These are phyloP conservation scores for Pichia eremophila DNA, from an alignment of 805 yeast genomes.

Conservation along the genomic window DNA sequence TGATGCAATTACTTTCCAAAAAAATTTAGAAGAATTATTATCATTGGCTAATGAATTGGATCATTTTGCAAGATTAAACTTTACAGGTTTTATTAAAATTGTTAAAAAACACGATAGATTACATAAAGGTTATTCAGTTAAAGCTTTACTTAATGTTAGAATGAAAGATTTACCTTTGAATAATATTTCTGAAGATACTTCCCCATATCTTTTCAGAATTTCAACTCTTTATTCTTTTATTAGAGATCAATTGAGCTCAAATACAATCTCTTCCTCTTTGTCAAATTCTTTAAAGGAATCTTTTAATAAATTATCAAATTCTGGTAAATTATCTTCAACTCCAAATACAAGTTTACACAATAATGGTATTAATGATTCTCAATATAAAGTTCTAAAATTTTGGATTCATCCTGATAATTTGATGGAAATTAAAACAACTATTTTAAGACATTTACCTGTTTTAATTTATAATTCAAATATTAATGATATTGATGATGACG, in stretches of 20 bases:
- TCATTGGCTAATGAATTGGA: constrained; percentile 77
- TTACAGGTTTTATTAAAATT: constrained; percentile 89
- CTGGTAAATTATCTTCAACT: constrained; percentile 27
- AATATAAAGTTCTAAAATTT: constrained; percentile 65
- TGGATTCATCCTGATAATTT: constrained; percentile 97
- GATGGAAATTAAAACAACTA: constrained; percentile 96
- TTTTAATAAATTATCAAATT: constrained; percentile 37
- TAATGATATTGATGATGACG: constrained; percentile 34
- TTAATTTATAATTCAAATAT: constrained; percentile 57
- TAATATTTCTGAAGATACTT: constrained; percentile 71
- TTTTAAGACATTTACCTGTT: constrained; percentile 87
- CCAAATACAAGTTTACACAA: constrained; percentile 20
- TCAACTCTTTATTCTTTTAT: constrained; percentile 74
- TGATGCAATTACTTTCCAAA: constrained; percentile 55
- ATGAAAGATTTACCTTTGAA: constrained; percentile 84
- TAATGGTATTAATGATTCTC: constrained; percentile 12
- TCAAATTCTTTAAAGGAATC: constrained; percentile 35
- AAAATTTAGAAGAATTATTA: constrained; percentile 62
- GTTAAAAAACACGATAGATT: constrained; percentile 93
- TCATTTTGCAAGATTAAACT: constrained; percentile 82
- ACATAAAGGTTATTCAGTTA: constrained; percentile 82
- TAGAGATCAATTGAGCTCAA: constrained; percentile 54
- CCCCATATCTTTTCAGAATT: constrained; percentile 77
- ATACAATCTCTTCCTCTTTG: constrained; percentile 23
- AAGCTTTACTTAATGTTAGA: constrained; percentile 81